Evolutionary conservation across 352 stramenopile genomes (phyloP).

Genomic region (Globisporangium carolinianum): DNA sequence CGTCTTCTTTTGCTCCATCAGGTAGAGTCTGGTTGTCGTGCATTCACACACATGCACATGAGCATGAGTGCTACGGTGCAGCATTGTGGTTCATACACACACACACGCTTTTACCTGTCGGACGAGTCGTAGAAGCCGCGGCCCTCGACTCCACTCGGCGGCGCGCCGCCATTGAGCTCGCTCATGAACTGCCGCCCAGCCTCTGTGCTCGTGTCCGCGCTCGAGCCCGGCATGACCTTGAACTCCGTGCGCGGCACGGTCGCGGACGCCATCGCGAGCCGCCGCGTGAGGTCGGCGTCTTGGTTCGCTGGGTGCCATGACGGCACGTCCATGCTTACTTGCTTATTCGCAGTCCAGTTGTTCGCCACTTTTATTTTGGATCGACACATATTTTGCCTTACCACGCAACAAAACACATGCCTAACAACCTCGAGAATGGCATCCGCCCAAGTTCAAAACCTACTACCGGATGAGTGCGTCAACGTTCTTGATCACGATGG

Average conservation of each 20-base stretch:
- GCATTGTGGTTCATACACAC: background rate
- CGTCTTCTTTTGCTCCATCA: conserved; percentile 56
- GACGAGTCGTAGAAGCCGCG: conserved; percentile 68
- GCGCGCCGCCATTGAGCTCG: conserved; percentile 29
- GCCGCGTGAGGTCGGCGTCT: conserved; percentile 31
- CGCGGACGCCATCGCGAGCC: conserved; percentile 16
- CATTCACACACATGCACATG: background rate
- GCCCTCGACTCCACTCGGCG: conserved; percentile 19
- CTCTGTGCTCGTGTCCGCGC: conserved; percentile 54
- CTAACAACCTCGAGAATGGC: too few relatives aligned
- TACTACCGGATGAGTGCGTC: too few relatives aligned
- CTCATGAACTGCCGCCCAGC: conserved; percentile 50
- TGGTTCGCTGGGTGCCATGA: conserved; percentile 71
- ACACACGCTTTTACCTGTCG: conserved; percentile 26
- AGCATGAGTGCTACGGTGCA: background rate
- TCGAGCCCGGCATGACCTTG: conserved; percentile 56
- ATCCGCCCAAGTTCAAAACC: too few relatives aligned
- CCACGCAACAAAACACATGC: conserved; percentile 1
- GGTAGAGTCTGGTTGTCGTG: conserved; percentile 30
- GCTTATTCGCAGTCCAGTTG: background rate
- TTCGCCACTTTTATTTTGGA: too few relatives aligned
- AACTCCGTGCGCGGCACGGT: conserved; percentile 48
- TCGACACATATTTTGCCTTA: background rate
- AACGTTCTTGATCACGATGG: too few relatives aligned
- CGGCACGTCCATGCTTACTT: conserved; percentile 55